These are phyloP conservation scores for Prunus mume DNA, from an alignment of 306 rosid genomes.

Conservation along the genomic window DNA sequence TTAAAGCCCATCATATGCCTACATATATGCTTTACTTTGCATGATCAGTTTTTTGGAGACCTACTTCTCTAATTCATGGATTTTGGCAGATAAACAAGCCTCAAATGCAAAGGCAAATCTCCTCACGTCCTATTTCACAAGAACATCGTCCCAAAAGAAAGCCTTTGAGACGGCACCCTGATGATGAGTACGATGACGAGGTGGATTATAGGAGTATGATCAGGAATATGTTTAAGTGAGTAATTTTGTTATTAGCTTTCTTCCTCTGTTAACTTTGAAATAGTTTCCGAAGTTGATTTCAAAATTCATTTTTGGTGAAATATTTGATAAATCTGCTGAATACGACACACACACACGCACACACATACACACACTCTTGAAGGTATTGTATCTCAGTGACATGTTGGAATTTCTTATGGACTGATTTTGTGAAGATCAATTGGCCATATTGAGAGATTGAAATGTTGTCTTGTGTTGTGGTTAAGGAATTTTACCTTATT, in stretches of 20 bases:
- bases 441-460: neutral
- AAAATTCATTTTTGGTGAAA: neutral
- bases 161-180: slow-evolving; percentile 34
- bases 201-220: slow-evolving; percentile 46
- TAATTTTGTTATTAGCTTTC: neutral
- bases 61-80: neutral
- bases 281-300: neutral
- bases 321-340: neutral
- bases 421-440: neutral
- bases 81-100: slow-evolving; percentile 54
- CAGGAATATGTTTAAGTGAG: slow-evolving; percentile 67
- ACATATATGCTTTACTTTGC: neutral
- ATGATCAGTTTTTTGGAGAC: neutral
- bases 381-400: neutral
- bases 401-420: neutral
- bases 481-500: neutral
- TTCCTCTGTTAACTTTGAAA: neutral
- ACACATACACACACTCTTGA: neutral
- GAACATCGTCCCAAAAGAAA: slow-evolving; percentile 61
- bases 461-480: neutral
- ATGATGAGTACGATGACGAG: slow-evolving; percentile 46
- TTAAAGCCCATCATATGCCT: slow-evolving; percentile 10
- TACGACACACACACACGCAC: neutral
- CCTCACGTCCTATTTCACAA: slow-evolving; percentile 31
- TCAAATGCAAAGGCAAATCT: slow-evolving; percentile 43